Conservation (phyloP, 306 rosid genomes). For the Hippophae gyantsensis region DNA sequence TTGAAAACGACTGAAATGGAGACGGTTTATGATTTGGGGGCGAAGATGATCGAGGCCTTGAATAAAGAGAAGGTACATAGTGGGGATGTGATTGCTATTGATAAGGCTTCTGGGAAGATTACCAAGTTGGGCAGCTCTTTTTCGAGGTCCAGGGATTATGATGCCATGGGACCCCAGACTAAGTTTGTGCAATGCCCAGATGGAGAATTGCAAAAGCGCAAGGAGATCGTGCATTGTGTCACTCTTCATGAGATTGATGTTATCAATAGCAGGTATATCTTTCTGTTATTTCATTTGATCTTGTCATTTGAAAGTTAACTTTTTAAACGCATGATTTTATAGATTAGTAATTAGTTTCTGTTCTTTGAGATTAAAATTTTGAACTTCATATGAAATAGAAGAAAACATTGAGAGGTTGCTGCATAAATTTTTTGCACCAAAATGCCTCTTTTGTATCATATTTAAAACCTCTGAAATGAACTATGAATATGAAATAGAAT, state of each 20-base stretch:
- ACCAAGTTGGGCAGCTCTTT: conserved; percentile 89
- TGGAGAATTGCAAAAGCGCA: conserved; percentile 96
- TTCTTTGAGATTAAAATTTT: too few relatives aligned
- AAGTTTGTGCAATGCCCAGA: conserved; percentile 96
- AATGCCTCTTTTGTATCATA: too few relatives aligned
- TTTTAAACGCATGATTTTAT: too few relatives aligned
- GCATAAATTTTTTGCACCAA: too few relatives aligned
- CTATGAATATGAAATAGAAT: too few relatives aligned
- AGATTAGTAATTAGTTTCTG: too few relatives aligned
- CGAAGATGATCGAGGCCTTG: conserved; percentile 88
- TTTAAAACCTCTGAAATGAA: too few relatives aligned
- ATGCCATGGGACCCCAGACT: conserved; percentile 84
- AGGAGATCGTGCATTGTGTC: conserved; percentile 97
- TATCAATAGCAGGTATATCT: conserved; percentile 76
- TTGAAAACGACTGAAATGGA: conserved; percentile 96
- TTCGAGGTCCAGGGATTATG: conserved; percentile 87
- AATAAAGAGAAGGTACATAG: conserved; percentile 91
- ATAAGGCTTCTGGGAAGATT: conserved; percentile 88
- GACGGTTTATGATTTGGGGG: conserved; percentile 92
- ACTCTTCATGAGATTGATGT: conserved; percentile 98
- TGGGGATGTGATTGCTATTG: conserved; percentile 63
- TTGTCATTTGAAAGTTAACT: too few relatives aligned
- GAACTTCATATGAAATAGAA: too few relatives aligned
- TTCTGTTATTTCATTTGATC: not conserved
- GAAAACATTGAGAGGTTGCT: too few relatives aligned